Conservation (phyloP, 1,284 basidiomycete genomes). For the Phylloboletellus chloephorus region DNA sequence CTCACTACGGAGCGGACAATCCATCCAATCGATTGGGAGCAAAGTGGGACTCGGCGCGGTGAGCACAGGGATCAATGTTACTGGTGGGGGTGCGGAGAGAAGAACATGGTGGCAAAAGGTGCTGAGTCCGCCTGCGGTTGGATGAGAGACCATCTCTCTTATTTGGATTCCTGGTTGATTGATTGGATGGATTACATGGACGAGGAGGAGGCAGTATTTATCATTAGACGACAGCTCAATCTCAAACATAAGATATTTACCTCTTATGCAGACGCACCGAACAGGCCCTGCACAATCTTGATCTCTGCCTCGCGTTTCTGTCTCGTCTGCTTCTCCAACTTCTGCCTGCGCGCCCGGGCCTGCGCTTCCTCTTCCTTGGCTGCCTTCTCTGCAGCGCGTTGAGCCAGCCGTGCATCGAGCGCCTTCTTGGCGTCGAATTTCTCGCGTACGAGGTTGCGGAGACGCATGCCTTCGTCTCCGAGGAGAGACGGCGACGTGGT, state of each 20-base stretch:
- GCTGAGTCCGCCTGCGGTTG: slow-evolving; percentile 16
- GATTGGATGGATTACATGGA: background rate
- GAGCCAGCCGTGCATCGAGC: slow-evolving; percentile 18
- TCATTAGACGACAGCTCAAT: background rate
- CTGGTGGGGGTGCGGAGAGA: slow-evolving; percentile 16
- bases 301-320: slow-evolving; percentile 11
- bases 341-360: slow-evolving; percentile 9
- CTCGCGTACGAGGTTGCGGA: slow-evolving; percentile 58
- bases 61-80: slow-evolving; percentile 3
- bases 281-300: slow-evolving; percentile 18
- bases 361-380: slow-evolving; percentile 14
- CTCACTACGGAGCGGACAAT: slow-evolving; percentile 22
- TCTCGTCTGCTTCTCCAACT: slow-evolving; percentile 10
- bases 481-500: slow-evolving; percentile 60
- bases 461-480: slow-evolving; percentile 69
- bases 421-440: slow-evolving; percentile 28
- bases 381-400: slow-evolving; percentile 17
- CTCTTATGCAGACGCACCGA: slow-evolving; percentile 11
- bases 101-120: slow-evolving; percentile 32
- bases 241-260: background rate
- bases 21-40: slow-evolving; percentile 18
- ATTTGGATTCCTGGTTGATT: background rate
- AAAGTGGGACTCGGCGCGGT: slow-evolving; percentile 1
- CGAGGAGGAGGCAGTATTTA: background rate
- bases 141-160: slow-evolving; percentile 13